phyloP scores from a whole-genome alignment of 2,329 filamentous ascomycete species.

The Nakataea oryzae region DNA sequence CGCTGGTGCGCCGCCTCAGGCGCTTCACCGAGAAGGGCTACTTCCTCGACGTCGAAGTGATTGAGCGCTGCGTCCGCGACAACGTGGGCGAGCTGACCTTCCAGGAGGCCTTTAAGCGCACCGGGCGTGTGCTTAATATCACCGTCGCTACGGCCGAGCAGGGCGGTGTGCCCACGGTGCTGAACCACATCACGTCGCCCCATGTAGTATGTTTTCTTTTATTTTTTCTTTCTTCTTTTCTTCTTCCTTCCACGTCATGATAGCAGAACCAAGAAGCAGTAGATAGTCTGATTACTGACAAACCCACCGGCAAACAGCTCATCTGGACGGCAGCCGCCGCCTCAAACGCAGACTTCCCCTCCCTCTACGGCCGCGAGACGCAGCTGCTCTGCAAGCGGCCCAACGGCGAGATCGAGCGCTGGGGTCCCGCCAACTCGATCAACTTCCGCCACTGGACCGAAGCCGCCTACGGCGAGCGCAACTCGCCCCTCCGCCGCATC shows the following conservation, averaged over 20 bases:
- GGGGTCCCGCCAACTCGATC: conserved; percentile 52
- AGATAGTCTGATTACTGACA: too few relatives aligned
- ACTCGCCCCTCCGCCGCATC: conserved; percentile 56
- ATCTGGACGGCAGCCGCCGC: conserved; percentile 73
- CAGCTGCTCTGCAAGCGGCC: conserved; percentile 61
- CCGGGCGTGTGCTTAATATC: conserved; percentile 83
- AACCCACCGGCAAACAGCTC: conserved; percentile 37
- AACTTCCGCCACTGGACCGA: conserved; percentile 61
- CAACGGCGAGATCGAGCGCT: conserved; percentile 61
- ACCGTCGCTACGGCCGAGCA: conserved; percentile 70
- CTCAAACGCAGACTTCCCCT: conserved; percentile 57
- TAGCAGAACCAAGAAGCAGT: too few relatives aligned
- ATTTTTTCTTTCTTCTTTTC: neutral
- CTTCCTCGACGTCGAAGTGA: conserved; percentile 69
- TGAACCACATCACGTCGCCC: conserved; percentile 89
- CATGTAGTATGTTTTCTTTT: conserved; percentile 60
- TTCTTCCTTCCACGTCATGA: too few relatives aligned
- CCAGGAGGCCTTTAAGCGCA: conserved; percentile 79
- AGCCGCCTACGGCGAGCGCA: conserved; percentile 54
- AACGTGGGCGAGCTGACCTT: conserved; percentile 89
- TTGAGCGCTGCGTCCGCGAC: conserved; percentile 74
- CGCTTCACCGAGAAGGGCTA: conserved; percentile 70
- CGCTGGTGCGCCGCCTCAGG: conserved; percentile 52
- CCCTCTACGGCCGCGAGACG: conserved; percentile 54
- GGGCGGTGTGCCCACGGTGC: conserved; percentile 67